Evolutionary conservation across 1,284 basidiomycete species (phyloP), one percentile per base, ranked within the genome.

Genomic region (Pascua guehoae): DNA sequence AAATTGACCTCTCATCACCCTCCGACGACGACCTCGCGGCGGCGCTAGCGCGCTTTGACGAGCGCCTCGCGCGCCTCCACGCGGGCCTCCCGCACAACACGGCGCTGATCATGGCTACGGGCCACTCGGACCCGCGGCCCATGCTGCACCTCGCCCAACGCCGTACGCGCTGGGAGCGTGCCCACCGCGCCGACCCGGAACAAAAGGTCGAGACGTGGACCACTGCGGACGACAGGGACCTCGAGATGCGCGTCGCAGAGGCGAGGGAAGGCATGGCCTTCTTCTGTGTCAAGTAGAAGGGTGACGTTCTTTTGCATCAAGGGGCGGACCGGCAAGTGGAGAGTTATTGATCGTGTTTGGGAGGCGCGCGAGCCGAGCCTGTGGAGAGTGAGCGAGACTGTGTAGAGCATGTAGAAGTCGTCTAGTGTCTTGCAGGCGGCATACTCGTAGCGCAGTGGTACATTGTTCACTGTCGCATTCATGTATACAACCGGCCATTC

Each of bases 261-360:
- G 85, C 89, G 47, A 86, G 87, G 76, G 81, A 86, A 59, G 92
- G 92, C 0, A 75, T 95, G 75, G 78, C 89, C 66, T 94, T 95
- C 73, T 81, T 92, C 58, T 86, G 87, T 43, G 81, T 92, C 57
- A 91, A 89, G 67, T 53, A 48, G 44, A 7, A 32, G 3, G 24
- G 24, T 32, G n/a, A n/a, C n/a, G 38, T 49, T 32, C 24, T 32
- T 7, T 32, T 32, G 24, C 24, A 9, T 41, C 47, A 24, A 49
- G 47, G 24, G 24, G 24, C 7, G 24, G 7, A 32, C 37, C 41
- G 41, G 47, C 38, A 49, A n/a, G 17, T 39, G 38, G 14, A 39
- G n/a, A 37, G n/a, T 17, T 18, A n/a, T 16, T 39, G 24, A 7
- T 32, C 24, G 24, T 32, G 24, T 32, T 32, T 32, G 24, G 24